phyloP scores from a whole-genome alignment of 2,329 filamentous ascomycete genomes.

The Lizonia empirigonia region DNA sequence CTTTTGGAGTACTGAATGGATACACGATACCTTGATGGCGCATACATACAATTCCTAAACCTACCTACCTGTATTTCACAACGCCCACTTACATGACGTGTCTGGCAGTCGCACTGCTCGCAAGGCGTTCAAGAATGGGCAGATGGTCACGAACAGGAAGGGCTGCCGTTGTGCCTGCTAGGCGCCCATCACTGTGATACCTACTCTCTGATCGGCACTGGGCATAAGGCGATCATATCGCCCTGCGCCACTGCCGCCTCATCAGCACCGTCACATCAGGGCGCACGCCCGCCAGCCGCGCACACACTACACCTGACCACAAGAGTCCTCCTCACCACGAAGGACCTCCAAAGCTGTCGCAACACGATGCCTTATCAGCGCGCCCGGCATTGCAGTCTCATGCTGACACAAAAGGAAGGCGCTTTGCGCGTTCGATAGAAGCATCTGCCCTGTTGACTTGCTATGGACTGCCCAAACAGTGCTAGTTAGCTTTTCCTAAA shows the following conservation, averaged over 20 bases:
- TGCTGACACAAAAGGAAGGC: neutral
- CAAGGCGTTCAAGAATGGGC: too few relatives aligned
- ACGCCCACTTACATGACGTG: neutral
- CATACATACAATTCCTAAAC: too few relatives aligned
- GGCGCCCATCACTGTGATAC: neutral
- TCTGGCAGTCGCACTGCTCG: neutral
- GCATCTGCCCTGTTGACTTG: neutral
- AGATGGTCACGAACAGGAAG: neutral
- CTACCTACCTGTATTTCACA: neutral
- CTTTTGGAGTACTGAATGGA: slow-evolving; percentile 15
- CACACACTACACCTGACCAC: neutral
- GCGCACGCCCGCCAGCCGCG: neutral
- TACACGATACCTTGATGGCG: slow-evolving; percentile 13
- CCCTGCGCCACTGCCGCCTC: slow-evolving; percentile 15
- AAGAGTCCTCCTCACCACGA: neutral
- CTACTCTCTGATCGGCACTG: slow-evolving; percentile 4
- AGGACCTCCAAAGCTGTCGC: neutral
- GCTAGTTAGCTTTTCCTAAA: neutral
- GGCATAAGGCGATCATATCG: slow-evolving; percentile 4
- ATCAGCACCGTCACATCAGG: slow-evolving; percentile 1
- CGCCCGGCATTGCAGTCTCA: neutral
- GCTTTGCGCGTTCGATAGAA: neutral
- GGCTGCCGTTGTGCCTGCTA: neutral
- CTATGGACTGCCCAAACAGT: slow-evolving; percentile 7
- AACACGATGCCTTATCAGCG: neutral